Evolutionary conservation across 2,329 filamentous ascomycete genomes (phyloP), one percentile per base, ranked within the genome.

Genomic region (Paracamarosporium sp.): DNA sequence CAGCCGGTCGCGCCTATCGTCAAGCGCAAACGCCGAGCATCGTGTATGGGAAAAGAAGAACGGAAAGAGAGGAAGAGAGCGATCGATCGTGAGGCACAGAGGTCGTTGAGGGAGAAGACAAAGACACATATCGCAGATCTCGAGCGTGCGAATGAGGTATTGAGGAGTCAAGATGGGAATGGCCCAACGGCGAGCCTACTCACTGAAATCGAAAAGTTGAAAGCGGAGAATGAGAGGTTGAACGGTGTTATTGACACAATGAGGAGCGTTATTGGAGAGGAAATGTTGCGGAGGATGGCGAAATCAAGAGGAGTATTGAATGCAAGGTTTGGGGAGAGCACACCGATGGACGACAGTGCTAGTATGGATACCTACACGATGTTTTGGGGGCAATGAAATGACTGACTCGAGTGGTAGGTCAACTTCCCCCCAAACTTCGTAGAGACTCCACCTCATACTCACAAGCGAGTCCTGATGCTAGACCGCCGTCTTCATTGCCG

Each of bases 81-180:
- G 2, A 74, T 75, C 53, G 73, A 76, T 54, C 67, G 73, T 20
- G 72, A 75, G 59, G 73, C 73, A 30, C 72, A 75, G 46, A 59
- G 73, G 28, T 74, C 72, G 3, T 57, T 76, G 20, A 54, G 73
- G 51, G 73, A 76, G 48, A 76, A 76, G 63, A 76, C 73, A 1
- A 76, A 75, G 41, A 71, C 71, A 8, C 72, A 75, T 22, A 76
- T 76, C 47, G 72, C 73, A 8, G 72, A 76, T 46, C 66, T 76
- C 2, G 72, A 75, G 51, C 68, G 72, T 27, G 75, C 72, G 2
- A 75, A 75, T 25, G 63, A 73, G 50, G 73, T 75, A n/a, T 56
- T 76, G 6, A 55, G 68, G 27, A 64, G 72, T 22, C 71, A 75
- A 50, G 73, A 76, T 43, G 57, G 65, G 28, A 72, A 73, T 62